Evolutionary conservation across 1,284 basidiomycete genomes (phyloP).

Genomic region (Thelephora terrestris): DNA sequence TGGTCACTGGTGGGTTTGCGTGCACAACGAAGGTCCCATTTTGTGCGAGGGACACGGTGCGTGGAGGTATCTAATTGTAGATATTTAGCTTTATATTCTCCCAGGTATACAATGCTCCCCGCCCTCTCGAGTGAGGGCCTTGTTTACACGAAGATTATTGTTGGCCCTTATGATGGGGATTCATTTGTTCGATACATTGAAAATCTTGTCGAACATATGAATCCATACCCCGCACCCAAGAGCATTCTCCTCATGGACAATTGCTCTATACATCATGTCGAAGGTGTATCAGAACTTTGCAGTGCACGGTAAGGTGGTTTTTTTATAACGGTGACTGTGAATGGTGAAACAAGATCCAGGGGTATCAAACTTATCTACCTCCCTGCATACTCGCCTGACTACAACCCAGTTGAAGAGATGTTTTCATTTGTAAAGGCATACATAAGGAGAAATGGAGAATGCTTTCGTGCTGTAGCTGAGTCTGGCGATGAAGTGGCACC

Average conservation of each 20-base stretch:
- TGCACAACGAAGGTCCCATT: too few species aligned
- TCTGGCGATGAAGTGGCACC: too few species aligned
- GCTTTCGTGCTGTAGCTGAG: too few species aligned
- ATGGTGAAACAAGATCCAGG: too few species aligned
- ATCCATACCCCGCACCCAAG: conserved; percentile 23
- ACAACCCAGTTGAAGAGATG: conserved; percentile 22
- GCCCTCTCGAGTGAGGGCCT: too few species aligned
- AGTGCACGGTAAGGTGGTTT: conserved; percentile 17
- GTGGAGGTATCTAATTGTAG: too few species aligned
- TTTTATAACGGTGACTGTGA: too few species aligned
- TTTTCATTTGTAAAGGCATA: conserved; percentile 22
- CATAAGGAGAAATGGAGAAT: too few species aligned
- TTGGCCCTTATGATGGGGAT: conserved; percentile 13
- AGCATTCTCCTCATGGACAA: conserved; percentile 29
- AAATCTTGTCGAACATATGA: conserved; percentile 22
- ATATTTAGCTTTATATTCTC: too few species aligned
- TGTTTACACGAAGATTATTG: conserved; percentile 18
- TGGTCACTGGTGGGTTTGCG: too few species aligned
- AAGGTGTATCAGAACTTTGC: conserved; percentile 21
- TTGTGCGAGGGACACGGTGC: too few species aligned
- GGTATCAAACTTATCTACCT: conserved; percentile 12
- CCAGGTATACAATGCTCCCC: too few species aligned
- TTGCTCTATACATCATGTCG: conserved; percentile 21
- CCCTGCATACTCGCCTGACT: conserved; percentile 22
- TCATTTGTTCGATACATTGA: conserved; percentile 21